Evolutionary conservation across 345 rosid species (phyloP).

Genomic region (Iberis pinnata): DNA sequence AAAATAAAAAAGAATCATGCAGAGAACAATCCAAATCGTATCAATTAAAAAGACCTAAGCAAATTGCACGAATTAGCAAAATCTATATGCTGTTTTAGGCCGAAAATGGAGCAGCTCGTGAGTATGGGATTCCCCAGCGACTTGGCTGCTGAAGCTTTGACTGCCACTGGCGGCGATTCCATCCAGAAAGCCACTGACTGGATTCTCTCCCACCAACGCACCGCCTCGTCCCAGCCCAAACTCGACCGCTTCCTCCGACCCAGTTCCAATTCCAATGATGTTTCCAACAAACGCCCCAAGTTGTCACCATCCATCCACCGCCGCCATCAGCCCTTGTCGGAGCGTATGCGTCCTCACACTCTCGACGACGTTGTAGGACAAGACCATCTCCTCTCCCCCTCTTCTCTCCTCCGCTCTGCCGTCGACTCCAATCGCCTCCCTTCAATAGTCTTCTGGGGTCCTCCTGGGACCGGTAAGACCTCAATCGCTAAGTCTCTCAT

Average conservation of each 20-base stretch:
- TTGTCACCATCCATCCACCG: slow-evolving; percentile 18
- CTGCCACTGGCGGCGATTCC: slow-evolving; percentile 30
- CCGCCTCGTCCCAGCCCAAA: slow-evolving; percentile 25
- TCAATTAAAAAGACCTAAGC: too few species aligned
- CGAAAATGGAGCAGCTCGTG: slow-evolving; percentile 28
- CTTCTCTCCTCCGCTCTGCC: slow-evolving; percentile 55
- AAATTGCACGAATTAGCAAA: too few species aligned
- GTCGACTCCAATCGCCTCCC: slow-evolving; percentile 51
- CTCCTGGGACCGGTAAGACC: slow-evolving; percentile 89
- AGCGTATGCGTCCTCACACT: slow-evolving; percentile 72
- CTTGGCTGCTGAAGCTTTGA: slow-evolving; percentile 26
- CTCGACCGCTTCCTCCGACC: slow-evolving; percentile 29
- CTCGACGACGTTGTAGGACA: slow-evolving; percentile 74
- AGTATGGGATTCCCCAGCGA: slow-evolving; percentile 30
- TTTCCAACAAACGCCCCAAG: slow-evolving; percentile 23
- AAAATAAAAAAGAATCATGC: too few species aligned
- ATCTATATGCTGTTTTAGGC: too few species aligned
- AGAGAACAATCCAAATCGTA: too few species aligned
- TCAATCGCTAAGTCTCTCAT: slow-evolving; percentile 62
- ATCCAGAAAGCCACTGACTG: slow-evolving; percentile 30
- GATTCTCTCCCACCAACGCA: slow-evolving; percentile 21
- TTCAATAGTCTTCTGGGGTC: slow-evolving; percentile 77
- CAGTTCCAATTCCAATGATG: slow-evolving; percentile 11
- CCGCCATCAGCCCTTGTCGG: slow-evolving; percentile 48
- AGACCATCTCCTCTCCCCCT: slow-evolving; percentile 52